phyloP scores from a whole-genome alignment of 2,329 filamentous ascomycete genomes.

The Didymosphaeria variabile region DNA sequence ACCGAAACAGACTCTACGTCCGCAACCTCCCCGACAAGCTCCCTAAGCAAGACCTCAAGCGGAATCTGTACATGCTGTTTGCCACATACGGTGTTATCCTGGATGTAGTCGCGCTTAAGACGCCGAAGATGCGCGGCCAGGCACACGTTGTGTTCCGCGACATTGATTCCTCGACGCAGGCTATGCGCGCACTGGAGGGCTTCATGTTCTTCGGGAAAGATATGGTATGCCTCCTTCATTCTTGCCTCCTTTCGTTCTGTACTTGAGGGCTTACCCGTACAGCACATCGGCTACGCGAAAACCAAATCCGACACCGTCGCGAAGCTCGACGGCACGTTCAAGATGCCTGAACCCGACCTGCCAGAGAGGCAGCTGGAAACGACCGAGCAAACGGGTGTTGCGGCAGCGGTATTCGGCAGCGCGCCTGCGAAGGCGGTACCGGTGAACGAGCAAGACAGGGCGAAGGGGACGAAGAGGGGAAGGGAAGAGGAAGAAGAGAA shows the following conservation, averaged over 20 bases:
- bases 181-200: conserved; percentile 87
- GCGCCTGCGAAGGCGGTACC: conserved; percentile 43
- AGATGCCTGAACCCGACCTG: conserved; percentile 63
- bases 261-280: conserved; percentile 14
- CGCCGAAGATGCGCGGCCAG: conserved; percentile 91
- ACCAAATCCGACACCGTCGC: conserved; percentile 87
- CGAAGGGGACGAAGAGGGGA: conserved; percentile 71
- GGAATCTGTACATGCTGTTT: conserved; percentile 90
- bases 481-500: conserved; percentile 71
- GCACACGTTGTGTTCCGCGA: conserved; percentile 93
- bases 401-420: conserved; percentile 56
- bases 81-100: conserved; percentile 92
- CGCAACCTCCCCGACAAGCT: conserved; percentile 90
- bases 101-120: conserved; percentile 90
- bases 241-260: background rate
- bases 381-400: conserved; percentile 30
- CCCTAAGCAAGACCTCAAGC: conserved; percentile 85
- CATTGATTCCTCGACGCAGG: conserved; percentile 89
- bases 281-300: conserved; percentile 94
- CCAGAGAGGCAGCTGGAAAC: conserved; percentile 21
- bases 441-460: conserved; percentile 53
- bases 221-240: conserved; percentile 69
- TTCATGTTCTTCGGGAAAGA: conserved; percentile 85
- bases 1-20: conserved; percentile 75
- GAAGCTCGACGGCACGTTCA: conserved; percentile 91